Evolutionary conservation across 2,329 filamentous ascomycete genomes (phyloP).

Genomic region (Colletotrichum camelliae): DNA sequence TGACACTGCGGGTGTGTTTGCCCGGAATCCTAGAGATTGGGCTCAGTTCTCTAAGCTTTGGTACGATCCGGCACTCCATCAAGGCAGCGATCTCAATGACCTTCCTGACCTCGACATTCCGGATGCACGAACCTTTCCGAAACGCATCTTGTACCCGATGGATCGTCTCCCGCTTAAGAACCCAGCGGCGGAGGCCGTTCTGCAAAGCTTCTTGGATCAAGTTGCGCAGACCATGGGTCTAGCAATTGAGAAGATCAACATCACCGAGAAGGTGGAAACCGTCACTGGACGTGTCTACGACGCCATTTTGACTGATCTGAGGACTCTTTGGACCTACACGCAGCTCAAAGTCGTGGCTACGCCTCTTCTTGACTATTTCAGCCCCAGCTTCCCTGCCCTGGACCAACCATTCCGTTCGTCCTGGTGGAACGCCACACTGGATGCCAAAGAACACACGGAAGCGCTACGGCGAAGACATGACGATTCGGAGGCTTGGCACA

Average conservation of each 20-base stretch:
- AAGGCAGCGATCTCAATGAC: not conserved
- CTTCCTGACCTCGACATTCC: not conserved
- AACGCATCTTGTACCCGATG: not conserved
- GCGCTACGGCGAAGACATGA: not conserved
- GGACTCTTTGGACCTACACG: not conserved
- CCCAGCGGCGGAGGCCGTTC: not conserved
- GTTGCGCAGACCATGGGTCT: not conserved
- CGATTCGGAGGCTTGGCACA: not conserved
- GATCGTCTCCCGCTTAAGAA: not conserved
- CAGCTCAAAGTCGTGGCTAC: not conserved
- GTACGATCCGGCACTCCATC: not conserved
- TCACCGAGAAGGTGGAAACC: not conserved
- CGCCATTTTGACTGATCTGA: fast-evolving
- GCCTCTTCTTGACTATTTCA: not conserved
- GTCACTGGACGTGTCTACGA: not conserved
- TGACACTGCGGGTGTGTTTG: not conserved
- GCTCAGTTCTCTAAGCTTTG: not conserved
- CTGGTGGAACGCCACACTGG: not conserved
- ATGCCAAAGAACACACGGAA: not conserved
- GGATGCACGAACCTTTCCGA: not conserved
- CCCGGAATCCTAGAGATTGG: not conserved
- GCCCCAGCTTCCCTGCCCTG: not conserved
- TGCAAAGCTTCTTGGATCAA: not conserved
- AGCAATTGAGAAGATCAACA: not conserved
- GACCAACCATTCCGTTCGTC: not conserved